Percentiles rank a stretch among this genome's conserved stretches.
These are phyloP conservation scores for Cyclotella kingstonii DNA, from an alignment of 108 stramenopile species.

Conservation along the genomic window DNA sequence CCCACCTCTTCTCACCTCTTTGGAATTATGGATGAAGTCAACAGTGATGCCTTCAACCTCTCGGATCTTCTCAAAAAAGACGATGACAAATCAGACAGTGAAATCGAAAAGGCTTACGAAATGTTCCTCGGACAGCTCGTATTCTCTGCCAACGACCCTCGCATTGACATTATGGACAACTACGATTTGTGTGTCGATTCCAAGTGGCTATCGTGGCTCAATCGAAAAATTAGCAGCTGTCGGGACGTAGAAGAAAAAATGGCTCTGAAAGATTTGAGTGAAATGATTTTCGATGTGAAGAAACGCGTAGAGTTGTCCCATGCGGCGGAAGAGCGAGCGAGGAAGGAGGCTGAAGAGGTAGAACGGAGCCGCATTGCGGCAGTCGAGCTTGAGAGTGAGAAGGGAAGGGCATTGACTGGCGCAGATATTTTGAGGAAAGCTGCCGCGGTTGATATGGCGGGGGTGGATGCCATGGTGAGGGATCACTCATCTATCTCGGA, in stretches of 20 bases:
- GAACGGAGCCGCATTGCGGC: constrained; percentile 53
- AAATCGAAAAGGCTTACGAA: constrained; percentile 77
- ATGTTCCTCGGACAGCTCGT: constrained; percentile 86
- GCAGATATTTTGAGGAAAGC: constrained; percentile 78
- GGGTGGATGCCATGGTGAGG: constrained; percentile 33
- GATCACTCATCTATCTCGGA: constrained; percentile 8
- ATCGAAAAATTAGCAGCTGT: constrained; percentile 57
- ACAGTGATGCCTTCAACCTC: constrained; percentile 72
- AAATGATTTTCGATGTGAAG: constrained; percentile 76
- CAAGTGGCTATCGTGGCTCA: constrained; percentile 65
- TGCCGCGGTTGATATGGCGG: constrained; percentile 60
- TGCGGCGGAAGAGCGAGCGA: constrained; percentile 65
- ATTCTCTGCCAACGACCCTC: constrained; percentile 85
- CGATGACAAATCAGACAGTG: constrained; percentile 33
- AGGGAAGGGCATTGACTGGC: constrained; percentile 58
- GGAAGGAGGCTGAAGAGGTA: constrained; percentile 60
- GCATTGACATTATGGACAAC: constrained; percentile 84
- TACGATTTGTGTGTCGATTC: constrained; percentile 62
- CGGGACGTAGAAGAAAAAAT: constrained; percentile 78
- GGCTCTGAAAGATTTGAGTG: constrained; percentile 66
- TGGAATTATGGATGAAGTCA: constrained; percentile 84
- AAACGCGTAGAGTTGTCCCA: constrained; percentile 60
- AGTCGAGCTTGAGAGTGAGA: constrained; percentile 67
- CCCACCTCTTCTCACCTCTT: constrained; percentile 14
- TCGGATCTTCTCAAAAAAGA: constrained; percentile 36